A percentile compares a stretch with the other conserved stretches of the same genome.
Evolutionary conservation across 164 flowering plant species (phyloP).

Genomic region (Nelumbo lutea): DNA sequence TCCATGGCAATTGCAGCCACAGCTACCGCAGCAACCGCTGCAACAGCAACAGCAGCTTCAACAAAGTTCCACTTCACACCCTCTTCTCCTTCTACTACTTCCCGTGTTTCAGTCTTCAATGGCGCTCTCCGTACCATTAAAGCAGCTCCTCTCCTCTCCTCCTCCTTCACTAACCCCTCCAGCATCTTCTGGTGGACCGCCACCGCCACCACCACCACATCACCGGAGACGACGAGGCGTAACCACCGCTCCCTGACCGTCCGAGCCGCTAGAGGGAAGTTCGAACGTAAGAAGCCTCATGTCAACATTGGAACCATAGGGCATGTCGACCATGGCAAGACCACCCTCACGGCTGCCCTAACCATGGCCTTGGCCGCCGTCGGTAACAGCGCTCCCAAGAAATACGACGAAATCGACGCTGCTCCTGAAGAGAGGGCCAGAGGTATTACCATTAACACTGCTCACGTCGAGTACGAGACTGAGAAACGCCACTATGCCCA

Average conservation of each 20-base stretch:
- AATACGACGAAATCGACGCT: neutral
- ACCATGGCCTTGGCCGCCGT: neutral
- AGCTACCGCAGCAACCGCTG: too few species aligned
- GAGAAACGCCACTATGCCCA: neutral
- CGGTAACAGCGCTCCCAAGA: neutral
- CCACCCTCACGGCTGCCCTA: neutral
- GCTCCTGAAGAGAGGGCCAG: neutral
- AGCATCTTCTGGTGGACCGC: too few species aligned
- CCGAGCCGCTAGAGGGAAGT: neutral
- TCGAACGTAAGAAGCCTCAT: neutral
- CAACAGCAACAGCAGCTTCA: too few species aligned
- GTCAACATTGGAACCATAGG: neutral
- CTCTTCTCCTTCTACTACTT: too few species aligned
- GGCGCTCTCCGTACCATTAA: too few species aligned
- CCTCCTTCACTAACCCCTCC: too few species aligned
- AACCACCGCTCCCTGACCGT: neutral
- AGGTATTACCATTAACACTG: constrained; percentile 1
- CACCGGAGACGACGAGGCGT: too few species aligned
- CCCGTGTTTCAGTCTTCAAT: too few species aligned
- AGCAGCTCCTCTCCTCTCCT: too few species aligned
- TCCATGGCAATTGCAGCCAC: too few species aligned
- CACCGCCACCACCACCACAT: too few species aligned
- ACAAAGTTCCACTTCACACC: too few species aligned
- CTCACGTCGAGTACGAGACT: neutral
- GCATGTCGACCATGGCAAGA: neutral